Evolutionary conservation across 2,329 filamentous ascomycete species (phyloP), one percentile per base, ranked within the genome.

Genomic region (Sporothrix pallida): DNA sequence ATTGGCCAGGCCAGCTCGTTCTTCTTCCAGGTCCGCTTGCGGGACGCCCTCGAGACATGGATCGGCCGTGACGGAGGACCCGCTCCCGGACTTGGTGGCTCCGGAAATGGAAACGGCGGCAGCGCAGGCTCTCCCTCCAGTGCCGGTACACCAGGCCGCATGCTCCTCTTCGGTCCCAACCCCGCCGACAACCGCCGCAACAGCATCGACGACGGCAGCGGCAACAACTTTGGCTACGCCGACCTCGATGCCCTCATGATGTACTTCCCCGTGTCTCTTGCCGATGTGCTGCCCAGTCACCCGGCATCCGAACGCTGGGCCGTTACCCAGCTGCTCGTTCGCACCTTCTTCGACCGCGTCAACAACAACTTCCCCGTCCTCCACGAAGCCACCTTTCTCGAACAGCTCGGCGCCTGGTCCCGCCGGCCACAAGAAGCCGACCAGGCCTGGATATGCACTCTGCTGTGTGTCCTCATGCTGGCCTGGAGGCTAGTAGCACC

Each of bases 351-450:
- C 76, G 80, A 83, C 44, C 78, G 80, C 76, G 81, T 84, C 72
- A 82, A 84, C 76, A 78, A 79, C n/a, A 82, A 84, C 76, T 80
- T 82, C 80, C 82, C 82, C 9, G 80, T 84, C 58, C 80, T 84
- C 13, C 82, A 84, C 77, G 83, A 84, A 75, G 78, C 81, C 0
- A 81, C 82, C 1, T 84, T 84, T 72, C 81, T 82, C 62, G 81
- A 83, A 69, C 79, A 80, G 20, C 83, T 83, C 76, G 81, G 82
- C 60, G 77, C 68, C 7, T 83, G 81, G 80, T 75, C 79, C 23
- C 50, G 60, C 46, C 1, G 78, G 10, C 77, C 52, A 79, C 80
- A 58, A 7, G 70, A 71, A 56, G 23, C 54, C 13, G 83, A 84
- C 74, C 81, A 80, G 0, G 79, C 80, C 5, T 84, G 83, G 83